Evolutionary conservation across 305 asterid genomes (phyloP).

Genomic region (Solanum chacoense): DNA sequence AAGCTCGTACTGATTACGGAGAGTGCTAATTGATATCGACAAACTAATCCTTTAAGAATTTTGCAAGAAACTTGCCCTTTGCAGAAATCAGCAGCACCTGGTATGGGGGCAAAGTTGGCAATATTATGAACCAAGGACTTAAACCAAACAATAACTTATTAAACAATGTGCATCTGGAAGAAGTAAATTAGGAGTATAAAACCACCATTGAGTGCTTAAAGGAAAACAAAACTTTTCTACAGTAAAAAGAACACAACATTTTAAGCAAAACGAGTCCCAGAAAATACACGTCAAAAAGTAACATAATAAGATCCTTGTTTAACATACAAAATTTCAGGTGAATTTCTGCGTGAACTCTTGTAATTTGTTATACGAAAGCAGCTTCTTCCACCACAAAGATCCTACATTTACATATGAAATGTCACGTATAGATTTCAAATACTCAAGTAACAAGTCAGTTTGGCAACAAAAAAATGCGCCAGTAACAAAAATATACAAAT

Average conservation of each 20-base stretch:
- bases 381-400: constrained; percentile 60
- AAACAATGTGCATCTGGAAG: not conserved
- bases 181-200: not conserved
- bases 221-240: not conserved
- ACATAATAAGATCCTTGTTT: constrained; percentile 7
- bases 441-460: not conserved
- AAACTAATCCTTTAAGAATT: not conserved
- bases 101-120: not conserved
- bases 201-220: not conserved
- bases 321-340: constrained; percentile 78
- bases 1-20: not conserved
- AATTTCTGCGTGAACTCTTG: constrained; percentile 37
- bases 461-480: not conserved
- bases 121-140: not conserved
- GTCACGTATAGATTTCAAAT: not conserved
- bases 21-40: not conserved
- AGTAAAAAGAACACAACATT: not conserved
- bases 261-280: not conserved
- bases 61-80: not conserved
- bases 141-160: not conserved
- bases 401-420: constrained; percentile 33
- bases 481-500: not conserved
- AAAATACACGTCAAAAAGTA: not conserved
- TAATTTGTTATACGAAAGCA: constrained; percentile 69
- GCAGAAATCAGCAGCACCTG: not conserved